Conservation (phyloP, 495 filamentous ascomycete species). For the Annulohypoxylon moriforme region DNA sequence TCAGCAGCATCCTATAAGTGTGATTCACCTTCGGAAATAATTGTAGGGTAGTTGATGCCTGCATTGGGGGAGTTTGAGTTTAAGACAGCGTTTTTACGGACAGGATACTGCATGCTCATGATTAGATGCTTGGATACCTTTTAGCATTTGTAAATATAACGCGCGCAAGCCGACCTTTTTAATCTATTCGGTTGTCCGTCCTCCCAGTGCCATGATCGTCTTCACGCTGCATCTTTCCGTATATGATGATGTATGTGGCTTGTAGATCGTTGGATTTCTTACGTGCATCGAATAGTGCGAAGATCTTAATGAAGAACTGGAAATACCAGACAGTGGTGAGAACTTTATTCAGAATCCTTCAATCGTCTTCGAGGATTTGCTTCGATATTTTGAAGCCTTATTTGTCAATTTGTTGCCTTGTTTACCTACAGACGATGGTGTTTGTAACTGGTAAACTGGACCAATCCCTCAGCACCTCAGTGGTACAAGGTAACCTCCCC, state of each 20-base stretch:
- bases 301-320: constrained; percentile 1
- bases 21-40: neutral
- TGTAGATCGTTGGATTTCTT: constrained; percentile 4
- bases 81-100: constrained; percentile 21
- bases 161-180: constrained; percentile 28
- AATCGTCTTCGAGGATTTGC: neutral
- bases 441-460: neutral
- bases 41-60: constrained; percentile 25
- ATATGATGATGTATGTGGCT: neutral
- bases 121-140: constrained; percentile 45
- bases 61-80: constrained; percentile 34
- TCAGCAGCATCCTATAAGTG: constrained; percentile 37
- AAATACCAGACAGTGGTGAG: neutral
- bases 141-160: constrained; percentile 38
- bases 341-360: neutral
- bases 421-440: neutral
- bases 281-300: neutral
- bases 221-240: neutral
- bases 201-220: neutral
- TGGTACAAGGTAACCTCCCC: neutral
- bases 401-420: neutral
- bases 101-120: constrained; percentile 40
- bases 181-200: constrained; percentile 14
- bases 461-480: neutral
- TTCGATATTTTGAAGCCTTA: neutral